These are phyloP conservation scores for Chaetomium strumarium DNA, from an alignment of 2,329 filamentous ascomycete species.

Conservation along the genomic window DNA sequence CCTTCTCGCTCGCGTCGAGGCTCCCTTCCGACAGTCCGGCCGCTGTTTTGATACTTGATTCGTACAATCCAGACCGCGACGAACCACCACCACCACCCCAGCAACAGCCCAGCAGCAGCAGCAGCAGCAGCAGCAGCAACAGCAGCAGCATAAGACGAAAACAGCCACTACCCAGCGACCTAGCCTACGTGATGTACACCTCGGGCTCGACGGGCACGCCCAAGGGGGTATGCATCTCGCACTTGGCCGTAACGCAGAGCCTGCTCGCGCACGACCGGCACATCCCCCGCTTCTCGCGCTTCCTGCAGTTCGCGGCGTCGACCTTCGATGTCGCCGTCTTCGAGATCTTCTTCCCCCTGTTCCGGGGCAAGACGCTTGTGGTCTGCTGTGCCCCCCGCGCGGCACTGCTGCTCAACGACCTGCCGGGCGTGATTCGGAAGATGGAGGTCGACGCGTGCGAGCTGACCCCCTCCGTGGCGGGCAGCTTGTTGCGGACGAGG, in stretches of 20 bases:
- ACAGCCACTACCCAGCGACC: conserved; percentile 31
- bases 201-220: conserved; percentile 84
- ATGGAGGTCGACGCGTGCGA: conserved; percentile 78
- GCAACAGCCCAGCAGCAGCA: no score
- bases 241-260: conserved; percentile 73
- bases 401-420: conserved; percentile 68
- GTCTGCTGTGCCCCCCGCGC: conserved; percentile 64
- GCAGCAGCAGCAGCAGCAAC: no score
- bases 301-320: conserved; percentile 86
- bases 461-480: conserved; percentile 81
- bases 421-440: conserved; percentile 58
- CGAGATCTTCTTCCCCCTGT: conserved; percentile 86
- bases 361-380: conserved; percentile 66
- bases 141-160: no score
- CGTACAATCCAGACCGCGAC: conserved; percentile 11
- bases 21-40: conserved; percentile 30
- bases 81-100: neutral
- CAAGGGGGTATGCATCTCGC: conserved; percentile 80
- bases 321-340: conserved; percentile 95
- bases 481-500: conserved; percentile 66
- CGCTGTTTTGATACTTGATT: conserved; percentile 31
- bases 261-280: conserved; percentile 74
- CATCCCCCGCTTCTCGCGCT: conserved; percentile 69
- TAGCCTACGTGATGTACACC: conserved; percentile 92
- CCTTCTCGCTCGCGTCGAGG: conserved; percentile 38